Evolutionary conservation across 2,329 filamentous ascomycete genomes (phyloP), one percentile per base, ranked within the genome.

Genomic region (Diaporthe sp.): DNA sequence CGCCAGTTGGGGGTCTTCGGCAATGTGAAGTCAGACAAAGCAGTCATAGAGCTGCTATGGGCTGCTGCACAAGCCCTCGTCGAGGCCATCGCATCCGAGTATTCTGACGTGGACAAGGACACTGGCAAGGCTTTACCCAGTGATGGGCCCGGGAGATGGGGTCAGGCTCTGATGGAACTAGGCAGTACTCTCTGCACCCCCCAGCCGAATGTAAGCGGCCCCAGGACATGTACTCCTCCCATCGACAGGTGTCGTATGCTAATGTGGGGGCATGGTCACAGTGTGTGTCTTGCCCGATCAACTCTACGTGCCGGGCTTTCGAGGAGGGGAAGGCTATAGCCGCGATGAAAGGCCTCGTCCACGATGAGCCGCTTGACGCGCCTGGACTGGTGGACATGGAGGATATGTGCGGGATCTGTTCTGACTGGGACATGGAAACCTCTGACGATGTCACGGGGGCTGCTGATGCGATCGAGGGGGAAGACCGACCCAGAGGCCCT

Each of bases 161-260:
- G 91, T 0, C 91, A 93, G 79, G 91, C 89, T 0, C 82, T 93
- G 37, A 93, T 93, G 91, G 91, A 93, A 79, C 84, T 93, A 5
- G 91, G 91, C 4, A 92, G 90, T 77, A 93, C 91, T 0, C 80
- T 92, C 2, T 93, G 91, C 78, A 87, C 87, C 9, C 91, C 91
- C 0, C 89, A 89, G 78, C 91, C 91, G 1, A 88, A 89, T 31
- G 62, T 67, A 51, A 67, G 62, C 25, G 15, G 28, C 19, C 58
- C n/a, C 19, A 17, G 34, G 44, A 51, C 9, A n/a, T 25, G 28
- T 31, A 10, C 25, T 31, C 7, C 4, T 17, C 42, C 13, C 15
- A 10, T 25, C 9, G 13, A 17, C 39, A 28, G 31, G 37, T 17
- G 22, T 31, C 25, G 17, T 65, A 19, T 15, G 44, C 62, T 67